These are phyloP conservation scores for Pseudopyrenochaeta lycopersici DNA, from an alignment of 2,329 filamentous ascomycete species.

Conservation along the genomic window DNA sequence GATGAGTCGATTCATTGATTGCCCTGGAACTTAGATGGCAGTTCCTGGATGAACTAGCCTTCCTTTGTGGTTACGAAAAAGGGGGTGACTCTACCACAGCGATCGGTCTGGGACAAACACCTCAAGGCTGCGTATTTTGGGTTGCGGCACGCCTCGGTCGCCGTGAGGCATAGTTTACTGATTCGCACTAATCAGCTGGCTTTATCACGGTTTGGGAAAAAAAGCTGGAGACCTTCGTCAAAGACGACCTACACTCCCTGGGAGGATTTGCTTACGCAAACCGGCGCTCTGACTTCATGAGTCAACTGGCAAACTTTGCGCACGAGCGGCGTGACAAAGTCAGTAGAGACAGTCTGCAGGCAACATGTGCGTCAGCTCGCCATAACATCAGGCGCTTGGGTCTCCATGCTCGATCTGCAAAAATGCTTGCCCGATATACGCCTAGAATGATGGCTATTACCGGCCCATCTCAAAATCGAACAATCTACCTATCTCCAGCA, in stretches of 20 bases:
- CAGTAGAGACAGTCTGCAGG: slow-evolving; percentile 11
- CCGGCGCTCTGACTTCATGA: slow-evolving; percentile 14
- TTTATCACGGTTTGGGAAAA: too few relatives aligned
- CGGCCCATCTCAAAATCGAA: too few relatives aligned
- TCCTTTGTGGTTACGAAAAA: slow-evolving; percentile 20
- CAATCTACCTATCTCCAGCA: too few relatives aligned
- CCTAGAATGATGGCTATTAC: slow-evolving; percentile 38
- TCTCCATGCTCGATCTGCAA: slow-evolving; percentile 53
- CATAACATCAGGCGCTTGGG: slow-evolving; percentile 59
- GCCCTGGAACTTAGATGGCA: slow-evolving; percentile 6
- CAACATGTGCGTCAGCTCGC: slow-evolving; percentile 38
- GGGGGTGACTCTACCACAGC: slow-evolving; percentile 14
- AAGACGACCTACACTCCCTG: slow-evolving; percentile 9
- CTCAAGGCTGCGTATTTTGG: slow-evolving; percentile 19
- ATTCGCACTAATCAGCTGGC: not conserved
- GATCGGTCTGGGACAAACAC: slow-evolving; percentile 19
- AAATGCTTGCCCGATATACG: slow-evolving; percentile 49
- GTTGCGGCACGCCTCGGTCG: too few relatives aligned
- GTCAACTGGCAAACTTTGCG: slow-evolving; percentile 9
- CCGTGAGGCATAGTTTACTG: too few relatives aligned
- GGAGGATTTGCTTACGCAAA: slow-evolving; percentile 15
- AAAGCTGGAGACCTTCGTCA: slow-evolving; percentile 5
- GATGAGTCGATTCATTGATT: not conserved
- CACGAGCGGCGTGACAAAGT: slow-evolving; percentile 12
- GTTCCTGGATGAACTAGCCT: slow-evolving; percentile 18